Evolutionary conservation across 2,329 filamentous ascomycete genomes (phyloP).

Genomic region (Phyllosticta citrichinensis): DNA sequence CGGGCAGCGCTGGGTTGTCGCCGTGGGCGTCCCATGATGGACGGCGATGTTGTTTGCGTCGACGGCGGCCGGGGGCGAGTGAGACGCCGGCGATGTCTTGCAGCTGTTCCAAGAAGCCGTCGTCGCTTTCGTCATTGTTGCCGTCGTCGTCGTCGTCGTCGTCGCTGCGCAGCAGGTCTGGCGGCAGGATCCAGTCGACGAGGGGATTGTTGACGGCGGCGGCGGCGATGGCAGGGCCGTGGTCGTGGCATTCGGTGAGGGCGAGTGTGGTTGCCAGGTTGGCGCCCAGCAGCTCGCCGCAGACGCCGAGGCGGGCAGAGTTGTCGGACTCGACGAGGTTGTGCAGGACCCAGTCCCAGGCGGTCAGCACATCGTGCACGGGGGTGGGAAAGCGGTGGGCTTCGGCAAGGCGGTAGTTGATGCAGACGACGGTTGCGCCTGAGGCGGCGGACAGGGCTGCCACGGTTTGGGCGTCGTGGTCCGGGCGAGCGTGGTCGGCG

Average conservation of each 20-base stretch:
- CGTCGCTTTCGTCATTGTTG: background rate
- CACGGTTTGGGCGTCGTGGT: slow-evolving; percentile 23
- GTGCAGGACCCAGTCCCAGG: slow-evolving; percentile 38
- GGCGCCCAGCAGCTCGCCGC: slow-evolving; percentile 39
- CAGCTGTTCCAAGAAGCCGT: background rate
- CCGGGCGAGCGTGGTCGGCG: background rate
- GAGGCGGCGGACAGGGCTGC: slow-evolving; percentile 26
- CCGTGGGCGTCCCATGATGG: slow-evolving; percentile 21
- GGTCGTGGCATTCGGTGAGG: slow-evolving; percentile 38
- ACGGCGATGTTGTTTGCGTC: slow-evolving; percentile 44
- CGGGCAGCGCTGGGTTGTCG: slow-evolving; percentile 20
- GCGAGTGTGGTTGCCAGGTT: slow-evolving; percentile 39
- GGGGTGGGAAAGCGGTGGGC: slow-evolving; percentile 33
- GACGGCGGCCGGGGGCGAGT: slow-evolving; percentile 73
- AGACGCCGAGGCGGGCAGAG: slow-evolving; percentile 10
- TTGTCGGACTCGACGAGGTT: slow-evolving; percentile 22
- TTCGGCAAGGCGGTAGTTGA: slow-evolving; percentile 35
- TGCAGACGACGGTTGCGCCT: slow-evolving; percentile 31
- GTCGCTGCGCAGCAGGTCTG: slow-evolving; percentile 17
- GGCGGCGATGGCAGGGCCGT: slow-evolving; percentile 32
- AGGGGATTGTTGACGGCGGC: slow-evolving; percentile 39
- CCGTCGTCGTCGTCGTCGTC: background rate
- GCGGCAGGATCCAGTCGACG: slow-evolving; percentile 37
- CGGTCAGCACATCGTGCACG: slow-evolving; percentile 37
- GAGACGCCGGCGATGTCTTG: slow-evolving; percentile 16